Evolutionary conservation across 1,139 yeast species (phyloP), one percentile per base, ranked within the genome.

Genomic region (Blastobotrys ciferrii): DNA sequence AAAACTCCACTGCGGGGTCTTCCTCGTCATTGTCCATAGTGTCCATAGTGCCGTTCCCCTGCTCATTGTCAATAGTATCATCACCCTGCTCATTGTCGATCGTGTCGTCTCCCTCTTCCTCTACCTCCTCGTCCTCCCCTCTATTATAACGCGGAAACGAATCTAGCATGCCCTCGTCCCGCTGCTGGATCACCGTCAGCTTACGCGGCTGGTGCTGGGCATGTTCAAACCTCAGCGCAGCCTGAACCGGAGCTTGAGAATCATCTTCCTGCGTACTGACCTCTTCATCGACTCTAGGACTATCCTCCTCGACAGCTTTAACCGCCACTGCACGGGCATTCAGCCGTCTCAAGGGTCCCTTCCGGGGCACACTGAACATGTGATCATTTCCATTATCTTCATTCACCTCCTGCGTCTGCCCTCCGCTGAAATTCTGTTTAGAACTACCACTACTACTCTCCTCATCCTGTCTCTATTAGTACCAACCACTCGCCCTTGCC

Each of bases 1-100:
- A 36, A 23, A 19, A 36, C 19, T 18, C 40, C 11, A 36, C 40
- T 11, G 40, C 40, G 11, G 40, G 40, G 28, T 36, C 40, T 5
- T 36, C 40, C 4, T 13, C 20, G 4, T 36, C 40, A 14, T 36
- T 36, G 4, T 36, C 40, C 5, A 23, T 23, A 5, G 28, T 23
- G 28, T 23, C 28, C n/a, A n/a, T n/a, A 23, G 9, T 9, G 5
- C 9, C 28, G 28, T 9, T 9, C 5, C 5, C 5, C 28, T 5
- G 9, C 9, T 23, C 28, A 5, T 23, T 5, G 28, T 23, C 28
- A 6, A 23, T 23, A 23, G 9, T 23, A 23, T 23, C 9, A 23
- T 23, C 9, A 9, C 9, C 9, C 28, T 23, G 5, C 9, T 23
- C n/a, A n/a, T n/a, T 23, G 28, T 23, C 28, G n/a, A n/a, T n/a